Evolutionary conservation across 768 basidiomycete genomes (phyloP).

Genomic region (Pleurotus eryngii): DNA sequence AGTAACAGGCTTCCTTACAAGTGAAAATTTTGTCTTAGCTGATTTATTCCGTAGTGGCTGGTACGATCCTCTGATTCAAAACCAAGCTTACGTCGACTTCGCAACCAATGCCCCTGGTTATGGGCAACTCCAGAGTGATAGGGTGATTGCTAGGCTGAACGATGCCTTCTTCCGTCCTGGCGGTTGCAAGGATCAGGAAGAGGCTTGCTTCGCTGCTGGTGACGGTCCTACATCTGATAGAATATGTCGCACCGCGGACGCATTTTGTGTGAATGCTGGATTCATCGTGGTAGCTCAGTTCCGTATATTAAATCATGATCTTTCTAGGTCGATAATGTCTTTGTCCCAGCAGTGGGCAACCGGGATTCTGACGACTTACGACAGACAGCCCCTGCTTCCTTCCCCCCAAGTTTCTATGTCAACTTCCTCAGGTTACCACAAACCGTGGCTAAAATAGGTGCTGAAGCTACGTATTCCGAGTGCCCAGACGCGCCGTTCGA

Average conservation of each 20-base stretch:
- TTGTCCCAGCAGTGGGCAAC: slow-evolving; percentile 47
- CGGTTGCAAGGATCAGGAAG: slow-evolving; percentile 54
- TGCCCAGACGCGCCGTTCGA: slow-evolving; percentile 43
- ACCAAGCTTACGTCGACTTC: slow-evolving; percentile 57
- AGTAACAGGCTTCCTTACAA: slow-evolving; percentile 27
- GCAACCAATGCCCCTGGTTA: slow-evolving; percentile 64
- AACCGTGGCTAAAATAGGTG: slow-evolving; percentile 45
- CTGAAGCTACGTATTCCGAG: slow-evolving; percentile 42
- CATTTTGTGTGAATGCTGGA: slow-evolving; percentile 48
- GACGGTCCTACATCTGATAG: slow-evolving; percentile 37
- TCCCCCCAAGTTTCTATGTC: slow-evolving; percentile 57
- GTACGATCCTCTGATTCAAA: slow-evolving; percentile 64
- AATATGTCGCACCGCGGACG: slow-evolving; percentile 48
- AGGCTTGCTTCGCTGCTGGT: slow-evolving; percentile 56
- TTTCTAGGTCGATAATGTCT: slow-evolving; percentile 41
- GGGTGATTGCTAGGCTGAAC: slow-evolving; percentile 44
- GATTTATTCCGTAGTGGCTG: slow-evolving; percentile 42
- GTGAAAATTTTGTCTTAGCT: neutral
- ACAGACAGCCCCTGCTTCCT: slow-evolving; percentile 50
- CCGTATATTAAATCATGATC: too few species aligned
- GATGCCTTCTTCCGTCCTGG: slow-evolving; percentile 40
- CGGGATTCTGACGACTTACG: slow-evolving; percentile 55
- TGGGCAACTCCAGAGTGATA: slow-evolving; percentile 52
- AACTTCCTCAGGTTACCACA: slow-evolving; percentile 36
- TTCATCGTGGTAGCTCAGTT: too few species aligned